These are phyloP conservation scores for Globisporangium spinosum DNA, from an alignment of 352 stramenopile genomes.

Conservation along the genomic window DNA sequence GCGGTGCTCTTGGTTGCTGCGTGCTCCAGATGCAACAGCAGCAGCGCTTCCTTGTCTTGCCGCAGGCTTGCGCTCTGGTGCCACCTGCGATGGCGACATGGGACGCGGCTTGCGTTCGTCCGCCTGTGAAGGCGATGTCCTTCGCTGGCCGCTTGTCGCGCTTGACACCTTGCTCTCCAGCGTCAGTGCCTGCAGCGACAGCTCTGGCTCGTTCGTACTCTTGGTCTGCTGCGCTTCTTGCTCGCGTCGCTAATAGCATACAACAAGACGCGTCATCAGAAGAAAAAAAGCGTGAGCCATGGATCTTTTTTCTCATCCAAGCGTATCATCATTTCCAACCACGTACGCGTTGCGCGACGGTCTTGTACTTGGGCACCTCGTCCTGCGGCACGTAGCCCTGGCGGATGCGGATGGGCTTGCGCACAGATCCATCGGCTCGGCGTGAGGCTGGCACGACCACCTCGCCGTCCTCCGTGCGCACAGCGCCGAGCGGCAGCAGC, in stretches of 20 bases:
- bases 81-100: not conserved
- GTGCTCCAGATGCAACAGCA: not conserved
- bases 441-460: conserved; percentile 62
- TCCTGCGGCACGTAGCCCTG: conserved; percentile 80
- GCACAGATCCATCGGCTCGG: conserved; percentile 67
- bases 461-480: conserved; percentile 51
- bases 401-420: conserved; percentile 79
- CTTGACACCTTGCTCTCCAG: conserved; percentile 20
- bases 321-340: not conserved
- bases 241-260: conserved; percentile 10
- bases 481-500: conserved; percentile 54
- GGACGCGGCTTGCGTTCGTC: not conserved
- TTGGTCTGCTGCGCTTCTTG: conserved; percentile 6
- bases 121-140: not conserved
- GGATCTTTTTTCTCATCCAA: not conserved
- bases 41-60: not conserved
- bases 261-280: conserved; percentile 7
- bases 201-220: conserved; percentile 17
- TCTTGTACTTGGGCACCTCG: conserved; percentile 80
- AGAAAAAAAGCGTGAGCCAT: not conserved
- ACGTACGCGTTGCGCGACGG: conserved; percentile 49
- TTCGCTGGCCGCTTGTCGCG: not conserved
- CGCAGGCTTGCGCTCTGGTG: not conserved
- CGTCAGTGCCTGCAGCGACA: conserved; percentile 33
- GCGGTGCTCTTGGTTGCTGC: conserved; percentile 16